Base-by-base conservation (phyloP, 2,329 filamentous ascomycete species). In the Akanthomyces uredinophilus region DNA sequence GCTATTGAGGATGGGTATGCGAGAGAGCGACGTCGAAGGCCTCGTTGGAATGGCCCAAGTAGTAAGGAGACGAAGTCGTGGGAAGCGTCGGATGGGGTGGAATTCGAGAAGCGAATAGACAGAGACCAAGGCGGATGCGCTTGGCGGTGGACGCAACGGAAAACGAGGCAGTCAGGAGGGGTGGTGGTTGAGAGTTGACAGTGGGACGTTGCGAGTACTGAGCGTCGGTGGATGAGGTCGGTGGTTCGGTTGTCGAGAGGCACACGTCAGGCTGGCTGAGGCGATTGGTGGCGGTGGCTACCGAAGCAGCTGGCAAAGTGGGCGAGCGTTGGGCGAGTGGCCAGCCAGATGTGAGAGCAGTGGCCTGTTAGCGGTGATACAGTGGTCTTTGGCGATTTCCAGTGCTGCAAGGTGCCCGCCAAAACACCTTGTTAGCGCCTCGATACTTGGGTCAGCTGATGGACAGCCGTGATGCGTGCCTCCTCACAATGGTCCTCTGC, bases 1-100 rank as follows among this genome's bases (percentile, higher is more conserved):
- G 74, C 68, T 66, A 67, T 66, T 67, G n/a, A 50, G 13, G 56
- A 67, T 68, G 67, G 65, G 51, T 47, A 62, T 68, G 46, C 22
- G 56, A 44, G 58, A 65, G 64, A 65, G 60, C 61, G 44, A 59
- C 44, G 46, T 13, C 7, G 41, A 50, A 43, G 57, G 55, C 37
- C 43, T 51, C 24, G 57, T 49, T 37, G 44, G 37, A 39, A 43
- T 44, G 13, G 27, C 22, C 24, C 56, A 24, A 32, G 18, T n/a
- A 18, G 18, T 29, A 41, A 50, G 49, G 50, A 29, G 50, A 47
- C 54, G 14, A 49, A 43, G 35, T 22, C 27, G 39, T 37, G 39
- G 13, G 50, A 46, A 37, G 50, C 22, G 39, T 41, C 49, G 46
- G 39, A 46, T 11, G 16, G n/a, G 3, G 18, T 13, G 7, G 16